Base-by-base conservation (phyloP, 2,329 filamentous ascomycete species). In the Chrysoporthe deuterocubensis region DNA sequence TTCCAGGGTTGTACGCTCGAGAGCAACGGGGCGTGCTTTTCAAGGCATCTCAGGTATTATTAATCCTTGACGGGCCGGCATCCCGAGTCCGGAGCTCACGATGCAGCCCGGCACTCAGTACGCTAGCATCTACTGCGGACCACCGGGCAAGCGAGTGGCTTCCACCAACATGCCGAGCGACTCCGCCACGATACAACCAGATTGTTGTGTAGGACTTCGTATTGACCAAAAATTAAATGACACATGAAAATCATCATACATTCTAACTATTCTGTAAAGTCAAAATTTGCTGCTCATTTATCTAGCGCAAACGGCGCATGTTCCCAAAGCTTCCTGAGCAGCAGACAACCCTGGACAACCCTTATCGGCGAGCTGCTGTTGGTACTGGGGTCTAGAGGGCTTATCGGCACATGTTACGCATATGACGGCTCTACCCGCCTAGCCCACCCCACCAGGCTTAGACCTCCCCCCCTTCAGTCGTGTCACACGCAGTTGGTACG, bases 21-120 rank as follows among this genome's bases (percentile, higher is more conserved):
- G 57, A 43, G 42, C 42, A 60, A 43, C n/a, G 14, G 37, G 40
- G 18, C n/a, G 42, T 16, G 18, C 18, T 61, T 48, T 48, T 3
- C 9, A 46, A 14, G 59, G 42, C 32, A 16, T 8, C 26, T 9
- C 5, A 46, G 21, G 42, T 34, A 61, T 61, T 61, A 61, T 61
- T 61, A 61, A 61, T 61, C 43, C 37, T n/a, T 46, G 59, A 37
- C 14, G 21, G 59, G 14, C 26, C 7, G 40, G 42, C 42, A 18
- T 48, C 59, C 59, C 59, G 59, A 61, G 59, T 61, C 40, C 59
- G 59, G 59, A 61, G 59, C 59, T 32, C 59, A 61, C 59, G 59
- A 61, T 61, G 59, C 42, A 46, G 43, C 26, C 3, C 59, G 18
- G 43, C 21, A 46, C 59, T 46, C 8, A 57, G 32, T 34, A 26